Evolutionary conservation across 306 rosid species (phyloP).

Genomic region (Quercus wislizeni): DNA sequence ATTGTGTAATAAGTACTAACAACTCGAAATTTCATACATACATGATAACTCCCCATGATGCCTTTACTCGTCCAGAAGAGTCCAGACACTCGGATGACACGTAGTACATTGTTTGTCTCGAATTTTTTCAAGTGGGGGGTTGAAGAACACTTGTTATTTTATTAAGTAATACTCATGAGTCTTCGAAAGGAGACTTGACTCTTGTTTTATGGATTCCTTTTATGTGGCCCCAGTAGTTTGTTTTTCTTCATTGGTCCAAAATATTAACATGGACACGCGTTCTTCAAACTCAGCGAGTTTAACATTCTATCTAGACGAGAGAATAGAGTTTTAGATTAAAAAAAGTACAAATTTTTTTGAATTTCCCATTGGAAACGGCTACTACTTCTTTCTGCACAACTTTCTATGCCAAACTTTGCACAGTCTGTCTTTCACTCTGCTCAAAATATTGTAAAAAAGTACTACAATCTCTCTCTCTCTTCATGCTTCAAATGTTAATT

Average conservation of each 20-base stretch:
- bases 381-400: constrained; percentile 24
- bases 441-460: constrained; percentile 27
- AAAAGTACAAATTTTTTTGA: background rate
- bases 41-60: too few species aligned
- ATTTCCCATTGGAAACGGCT: constrained; percentile 37
- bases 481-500: constrained; percentile 35
- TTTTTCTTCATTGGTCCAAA: background rate
- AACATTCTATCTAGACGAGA: background rate
- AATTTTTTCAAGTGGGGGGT: too few species aligned
- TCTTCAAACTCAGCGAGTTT: background rate
- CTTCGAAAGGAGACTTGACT: too few species aligned
- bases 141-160: too few species aligned
- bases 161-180: too few species aligned
- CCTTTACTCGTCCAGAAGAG: too few species aligned
- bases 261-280: background rate
- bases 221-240: background rate
- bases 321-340: background rate
- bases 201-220: background rate
- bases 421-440: constrained; percentile 35
- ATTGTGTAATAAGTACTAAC: too few species aligned
- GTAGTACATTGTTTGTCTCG: too few species aligned
- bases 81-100: too few species aligned
- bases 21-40: too few species aligned
- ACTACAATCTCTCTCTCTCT: constrained; percentile 18
- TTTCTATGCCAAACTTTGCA: constrained; percentile 31